A percentile compares a stretch with the other conserved stretches of the same genome.
These are phyloP conservation scores for Podospora pseudocomata DNA, from an alignment of 495 filamentous ascomycete genomes.

Conservation along the genomic window DNA sequence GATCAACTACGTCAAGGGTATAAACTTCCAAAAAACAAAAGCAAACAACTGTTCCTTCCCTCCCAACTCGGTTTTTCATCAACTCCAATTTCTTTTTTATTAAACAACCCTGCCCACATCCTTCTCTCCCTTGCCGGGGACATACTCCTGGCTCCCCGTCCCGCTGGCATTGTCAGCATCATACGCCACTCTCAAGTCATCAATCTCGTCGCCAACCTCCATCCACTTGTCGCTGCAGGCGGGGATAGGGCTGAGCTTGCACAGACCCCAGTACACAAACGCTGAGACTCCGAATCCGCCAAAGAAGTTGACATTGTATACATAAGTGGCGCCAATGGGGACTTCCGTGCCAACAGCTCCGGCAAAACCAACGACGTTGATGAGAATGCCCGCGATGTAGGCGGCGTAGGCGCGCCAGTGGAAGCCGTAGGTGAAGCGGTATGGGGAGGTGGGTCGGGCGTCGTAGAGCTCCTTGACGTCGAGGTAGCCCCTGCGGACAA, in stretches of 20 bases:
- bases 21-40: not conserved
- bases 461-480: slow-evolving; percentile 78
- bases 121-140: slow-evolving; percentile 8
- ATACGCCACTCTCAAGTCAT: slow-evolving; percentile 49
- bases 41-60: not conserved
- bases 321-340: slow-evolving; percentile 76
- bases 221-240: slow-evolving; percentile 73
- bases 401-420: slow-evolving; percentile 81
- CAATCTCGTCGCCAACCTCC: slow-evolving; percentile 70
- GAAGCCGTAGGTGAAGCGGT: slow-evolving; percentile 70
- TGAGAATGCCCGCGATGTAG: slow-evolving; percentile 79
- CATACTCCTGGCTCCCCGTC: slow-evolving; percentile 20
- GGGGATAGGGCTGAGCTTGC: slow-evolving; percentile 65
- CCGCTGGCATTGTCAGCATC: slow-evolving; percentile 26
- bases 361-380: slow-evolving; percentile 91
- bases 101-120: slow-evolving; percentile 6
- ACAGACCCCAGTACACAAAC: slow-evolving; percentile 65
- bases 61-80: not conserved
- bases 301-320: slow-evolving; percentile 91
- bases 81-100: not conserved
- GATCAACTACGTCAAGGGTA: not conserved
- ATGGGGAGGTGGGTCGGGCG: slow-evolving; percentile 60
- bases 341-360: slow-evolving; percentile 67
- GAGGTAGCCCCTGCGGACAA: slow-evolving; percentile 79
- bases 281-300: slow-evolving; percentile 71